Evolutionary conservation across 129 eudicot species (phyloP), one percentile per base, ranked within the genome.

Genomic region (Lonicera japonica): DNA sequence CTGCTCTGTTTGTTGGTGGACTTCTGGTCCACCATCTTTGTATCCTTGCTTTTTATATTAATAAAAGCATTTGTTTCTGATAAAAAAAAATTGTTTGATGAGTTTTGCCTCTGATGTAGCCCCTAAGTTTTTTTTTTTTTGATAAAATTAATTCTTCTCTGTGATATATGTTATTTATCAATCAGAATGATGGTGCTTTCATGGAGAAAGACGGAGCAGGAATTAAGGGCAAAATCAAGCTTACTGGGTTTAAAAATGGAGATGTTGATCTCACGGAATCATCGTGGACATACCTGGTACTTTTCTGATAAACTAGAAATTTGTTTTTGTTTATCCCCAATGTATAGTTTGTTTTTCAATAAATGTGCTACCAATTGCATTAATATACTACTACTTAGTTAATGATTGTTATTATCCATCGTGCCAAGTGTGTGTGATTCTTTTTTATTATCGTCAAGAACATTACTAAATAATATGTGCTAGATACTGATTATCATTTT

Each of bases 161-260:
- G 48, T 48, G 16, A 39, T 48, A 29, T 6, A 29, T 29, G 2
- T 19, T 68, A 56, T 70, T 46, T 40, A 40, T 70, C 38, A 4
- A 79, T 65, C 85, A 92, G 98, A 92, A 92, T 63, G 87, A 82
- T 72, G 98, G 98, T 54, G 96, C 96, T 62, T 85, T 78, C 73
- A 66, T 82, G 45, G 98, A 92, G 88, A 85, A 76, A 74, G 98
- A 92, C 62, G 98, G 98, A 67, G 98, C 91, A 59, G 98, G 98
- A 54, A 84, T 92, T 55, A 78, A 75, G 79, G 98, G 96, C 64
- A 80, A 75, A 56, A 76, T 92, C 50, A 80, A 79, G 73, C 88
- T 92, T 62, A 80, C 86, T n/a, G 90, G 90, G 54, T 75, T 62
- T 60, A 80, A 70, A 61, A 74, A 79, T 16, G 95, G 96, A 24